Base-by-base conservation (phyloP, 129 eudicot genomes). In the Artemisia annua region DNA sequence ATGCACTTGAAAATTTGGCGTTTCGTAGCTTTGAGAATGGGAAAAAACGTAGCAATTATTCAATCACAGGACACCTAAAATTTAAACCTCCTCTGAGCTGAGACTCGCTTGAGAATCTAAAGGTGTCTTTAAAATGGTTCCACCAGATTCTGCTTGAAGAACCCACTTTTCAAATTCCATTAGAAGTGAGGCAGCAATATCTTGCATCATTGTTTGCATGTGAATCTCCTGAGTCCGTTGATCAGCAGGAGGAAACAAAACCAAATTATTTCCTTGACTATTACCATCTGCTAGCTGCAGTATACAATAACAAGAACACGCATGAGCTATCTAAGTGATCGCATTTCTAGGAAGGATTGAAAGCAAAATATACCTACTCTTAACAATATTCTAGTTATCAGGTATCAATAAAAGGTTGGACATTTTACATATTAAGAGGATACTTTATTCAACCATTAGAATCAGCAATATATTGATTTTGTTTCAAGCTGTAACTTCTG, bases 41-140 rank as follows among this genome's bases (percentile, higher is more conserved):
- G 46, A 11, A 62, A 10, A n/a, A 39, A 13, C 56, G 56, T 64
- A 78, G 70, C 59, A 68, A 66, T 18, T 80, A 83, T 63, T 65
- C 81, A 84, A 87, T 76, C 70, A 74, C 81, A 77, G 84, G 88
- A 89, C 89, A 89, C 98, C 98, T 93, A 93, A 93, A 85, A 86
- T 78, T 83, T 87, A 86, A 90, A 94, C 99, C 99, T 94, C 99
- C 96, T 94, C 99, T 84, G 99, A 94, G 84, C 93, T 86, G 75
- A 94, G 99, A 88, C 91, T 94, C 77, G 97, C 97, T 94, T 94
- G 99, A 78, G 97, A 90, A 88, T 94, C 99, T 78, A 94, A 72
- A 84, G 99, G 99, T 28, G 99, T 94, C 89, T 94, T 94, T 67
- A 94, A 73, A 82, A 94, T 90, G 32, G 93, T 94, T 78, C 99